Evolutionary conservation across 139 green algal species (phyloP).

Genomic region (Chlorella sp.): DNA sequence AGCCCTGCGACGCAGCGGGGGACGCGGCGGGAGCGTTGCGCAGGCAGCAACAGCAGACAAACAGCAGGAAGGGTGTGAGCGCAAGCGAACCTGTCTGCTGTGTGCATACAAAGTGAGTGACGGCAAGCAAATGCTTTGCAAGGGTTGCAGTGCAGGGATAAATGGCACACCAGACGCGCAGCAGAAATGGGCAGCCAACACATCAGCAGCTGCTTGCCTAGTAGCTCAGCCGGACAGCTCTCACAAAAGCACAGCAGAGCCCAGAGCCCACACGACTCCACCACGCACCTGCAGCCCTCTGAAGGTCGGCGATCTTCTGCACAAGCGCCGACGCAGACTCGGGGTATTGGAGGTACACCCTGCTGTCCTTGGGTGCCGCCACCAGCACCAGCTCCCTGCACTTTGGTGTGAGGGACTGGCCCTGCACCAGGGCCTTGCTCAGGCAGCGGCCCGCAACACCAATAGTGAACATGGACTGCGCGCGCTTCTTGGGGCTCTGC

Average conservation of each 20-base stretch:
- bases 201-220: too few species aligned
- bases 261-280: background rate
- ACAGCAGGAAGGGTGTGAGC: background rate
- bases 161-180: too few species aligned
- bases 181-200: too few species aligned
- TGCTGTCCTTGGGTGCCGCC: conserved; percentile 58
- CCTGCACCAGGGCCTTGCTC: conserved; percentile 50
- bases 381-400: conserved; percentile 56
- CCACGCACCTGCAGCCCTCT: background rate
- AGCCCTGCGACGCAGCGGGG: conserved; percentile 30
- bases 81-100: too few species aligned
- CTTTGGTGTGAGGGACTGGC: conserved; percentile 19
- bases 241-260: too few species aligned
- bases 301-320: conserved; percentile 6
- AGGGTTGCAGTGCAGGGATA: too few species aligned
- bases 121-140: too few species aligned
- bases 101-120: too few species aligned
- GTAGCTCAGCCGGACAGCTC: too few species aligned
- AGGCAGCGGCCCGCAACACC: conserved; percentile 75
- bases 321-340: conserved; percentile 37
- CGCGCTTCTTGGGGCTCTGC: conserved; percentile 21
- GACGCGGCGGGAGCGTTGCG: too few species aligned
- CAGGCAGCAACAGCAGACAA: conserved; percentile 28
- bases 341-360: conserved; percentile 31
- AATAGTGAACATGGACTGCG: conserved; percentile 49